phyloP scores from a whole-genome alignment of 2,329 filamentous ascomycete genomes.

The Epichloe sibirici region DNA sequence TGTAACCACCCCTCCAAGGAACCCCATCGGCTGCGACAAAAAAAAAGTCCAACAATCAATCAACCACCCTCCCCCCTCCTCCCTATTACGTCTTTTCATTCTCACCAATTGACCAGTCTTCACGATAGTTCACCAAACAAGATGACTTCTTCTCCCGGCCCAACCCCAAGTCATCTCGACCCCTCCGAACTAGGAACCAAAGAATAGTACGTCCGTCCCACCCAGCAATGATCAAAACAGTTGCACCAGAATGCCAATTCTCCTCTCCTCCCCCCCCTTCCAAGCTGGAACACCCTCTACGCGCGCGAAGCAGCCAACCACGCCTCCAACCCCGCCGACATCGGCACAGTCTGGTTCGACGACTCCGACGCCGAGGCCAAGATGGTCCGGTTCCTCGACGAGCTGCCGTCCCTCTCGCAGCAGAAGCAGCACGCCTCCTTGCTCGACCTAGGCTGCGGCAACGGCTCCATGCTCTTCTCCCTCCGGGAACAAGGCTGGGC shows the following conservation, averaged over 20 bases:
- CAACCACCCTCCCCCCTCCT: too few relatives aligned
- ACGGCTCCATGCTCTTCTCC: constrained; percentile 82
- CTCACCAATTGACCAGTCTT: not conserved
- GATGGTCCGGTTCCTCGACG: constrained; percentile 38
- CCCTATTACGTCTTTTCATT: too few relatives aligned
- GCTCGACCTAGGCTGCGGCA: constrained; percentile 86
- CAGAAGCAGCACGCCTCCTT: constrained; percentile 39
- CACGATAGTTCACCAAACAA: not conserved
- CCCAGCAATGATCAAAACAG: constrained; percentile 4
- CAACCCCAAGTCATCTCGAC: constrained; percentile 41
- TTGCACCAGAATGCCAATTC: not conserved
- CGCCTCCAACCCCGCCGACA: constrained; percentile 58
- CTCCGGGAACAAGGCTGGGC: constrained; percentile 52
- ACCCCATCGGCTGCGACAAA: not conserved
- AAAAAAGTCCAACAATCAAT: too few relatives aligned
- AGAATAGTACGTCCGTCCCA: constrained; percentile 56
- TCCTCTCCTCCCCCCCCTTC: not conserved
- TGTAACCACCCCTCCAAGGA: not conserved
- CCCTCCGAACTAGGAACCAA: constrained; percentile 77
- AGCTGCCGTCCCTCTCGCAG: constrained; percentile 2
- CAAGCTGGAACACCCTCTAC: constrained; percentile 68
- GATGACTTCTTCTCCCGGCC: not conserved
- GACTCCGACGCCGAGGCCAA: constrained; percentile 81
- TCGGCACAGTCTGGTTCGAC: constrained; percentile 92
- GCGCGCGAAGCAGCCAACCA: constrained; percentile 59